These are phyloP conservation scores for Entoloma clypeatum DNA, from an alignment of 1,284 basidiomycete species.

Conservation along the genomic window DNA sequence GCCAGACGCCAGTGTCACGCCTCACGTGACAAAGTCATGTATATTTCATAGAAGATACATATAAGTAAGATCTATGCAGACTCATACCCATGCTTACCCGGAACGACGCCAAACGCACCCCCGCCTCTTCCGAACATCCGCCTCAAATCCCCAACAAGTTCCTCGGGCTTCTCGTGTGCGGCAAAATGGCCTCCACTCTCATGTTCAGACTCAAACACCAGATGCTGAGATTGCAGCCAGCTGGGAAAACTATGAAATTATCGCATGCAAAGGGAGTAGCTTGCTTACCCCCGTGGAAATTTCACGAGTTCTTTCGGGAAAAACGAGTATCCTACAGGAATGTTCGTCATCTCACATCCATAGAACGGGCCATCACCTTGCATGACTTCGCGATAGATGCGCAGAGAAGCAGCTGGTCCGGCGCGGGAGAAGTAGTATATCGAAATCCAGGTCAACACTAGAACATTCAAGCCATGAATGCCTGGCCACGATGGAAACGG, in stretches of 20 bases:
- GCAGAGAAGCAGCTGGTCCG: conserved; percentile 41
- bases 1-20: no score
- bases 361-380: conserved; percentile 2
- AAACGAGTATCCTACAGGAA: conserved; percentile 21
- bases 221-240: conserved; percentile 9
- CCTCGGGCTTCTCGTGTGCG: conserved; percentile 27
- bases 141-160: conserved; percentile 29
- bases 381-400: conserved; percentile 42
- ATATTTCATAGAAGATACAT: no score
- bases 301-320: conserved; percentile 21
- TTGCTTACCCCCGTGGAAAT: conserved; percentile 17
- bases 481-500: conserved; percentile 24
- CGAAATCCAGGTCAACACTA: conserved; percentile 48
- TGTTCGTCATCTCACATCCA: conserved; percentile 8
- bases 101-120: conserved; percentile 29
- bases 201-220: conserved; percentile 24
- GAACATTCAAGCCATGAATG: conserved; percentile 24
- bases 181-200: conserved; percentile 35
- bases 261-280: not conserved
- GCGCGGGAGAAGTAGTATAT: conserved; percentile 47
- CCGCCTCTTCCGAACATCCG: conserved; percentile 37
- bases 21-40: no score
- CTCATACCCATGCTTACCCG: conserved; percentile 31
- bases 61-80: no score
- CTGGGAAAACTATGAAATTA: conserved; percentile 3